A percentile compares a stretch with the other conserved stretches of the same genome.
phyloP scores from a whole-genome alignment of 192 early-diverging fungal species.

The Linnemannia schmuckeri region DNA sequence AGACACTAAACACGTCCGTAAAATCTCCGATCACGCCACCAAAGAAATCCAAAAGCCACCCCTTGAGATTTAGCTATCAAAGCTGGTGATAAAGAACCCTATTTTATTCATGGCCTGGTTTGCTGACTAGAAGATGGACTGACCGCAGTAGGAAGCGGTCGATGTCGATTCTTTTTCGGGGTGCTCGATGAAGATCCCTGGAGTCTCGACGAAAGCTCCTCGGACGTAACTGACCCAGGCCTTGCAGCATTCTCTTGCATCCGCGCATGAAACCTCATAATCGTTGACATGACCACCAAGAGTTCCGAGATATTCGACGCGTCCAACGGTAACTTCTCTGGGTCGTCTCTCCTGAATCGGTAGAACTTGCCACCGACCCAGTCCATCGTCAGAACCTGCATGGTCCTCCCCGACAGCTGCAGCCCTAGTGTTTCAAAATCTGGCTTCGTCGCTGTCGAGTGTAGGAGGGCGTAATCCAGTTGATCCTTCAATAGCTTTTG shows the following conservation, averaged over 20 bases:
- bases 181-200: not conserved
- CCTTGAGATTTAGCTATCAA: not conserved
- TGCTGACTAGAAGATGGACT: not conserved
- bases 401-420: not conserved
- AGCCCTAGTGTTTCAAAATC: not conserved
- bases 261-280: not conserved
- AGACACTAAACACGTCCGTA: not conserved
- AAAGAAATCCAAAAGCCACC: not conserved
- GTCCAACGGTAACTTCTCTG: not conserved
- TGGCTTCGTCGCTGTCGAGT: not conserved
- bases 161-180: not conserved
- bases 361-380: conserved; percentile 1
- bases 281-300: not conserved
- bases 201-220: not conserved
- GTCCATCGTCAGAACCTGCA: not conserved
- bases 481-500: not conserved
- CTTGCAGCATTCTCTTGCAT: not conserved
- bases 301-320: not conserved
- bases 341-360: not conserved
- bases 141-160: not conserved
- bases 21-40: not conserved
- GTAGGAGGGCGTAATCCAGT: not conserved
- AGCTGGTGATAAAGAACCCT: not conserved
- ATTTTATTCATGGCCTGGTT: not conserved
- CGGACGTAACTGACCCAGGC: not conserved